phyloP scores from a whole-genome alignment of 2,329 filamentous ascomycete species.

The Talaromyces atroroseus region DNA sequence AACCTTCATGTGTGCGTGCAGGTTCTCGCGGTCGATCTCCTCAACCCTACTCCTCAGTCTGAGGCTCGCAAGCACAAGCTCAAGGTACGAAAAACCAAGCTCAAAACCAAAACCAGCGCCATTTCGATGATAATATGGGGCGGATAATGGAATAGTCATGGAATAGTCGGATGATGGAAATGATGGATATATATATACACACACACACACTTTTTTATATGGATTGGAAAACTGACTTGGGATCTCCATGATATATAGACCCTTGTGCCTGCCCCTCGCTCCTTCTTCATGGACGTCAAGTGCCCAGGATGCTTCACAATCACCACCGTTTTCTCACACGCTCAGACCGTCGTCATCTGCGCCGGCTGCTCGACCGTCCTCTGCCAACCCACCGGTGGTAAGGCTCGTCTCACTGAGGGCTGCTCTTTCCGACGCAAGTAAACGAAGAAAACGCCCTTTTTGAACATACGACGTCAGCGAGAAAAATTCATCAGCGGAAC shows the following conservation, averaged over 20 bases:
- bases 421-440: slow-evolving; percentile 99
- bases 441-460: neutral
- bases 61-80: slow-evolving; percentile 99
- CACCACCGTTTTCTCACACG: slow-evolving; percentile 99
- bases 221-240: neutral
- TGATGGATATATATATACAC: no score
- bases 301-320: slow-evolving; percentile 99
- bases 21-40: slow-evolving; percentile 99
- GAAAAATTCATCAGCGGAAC: neutral
- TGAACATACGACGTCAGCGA: neutral
- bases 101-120: no score
- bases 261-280: slow-evolving; percentile 91
- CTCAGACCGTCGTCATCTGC: slow-evolving; percentile 99
- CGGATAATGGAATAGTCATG: neutral
- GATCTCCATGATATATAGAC: slow-evolving; percentile 57
- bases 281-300: slow-evolving; percentile 99
- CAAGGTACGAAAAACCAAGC: slow-evolving; percentile 64
- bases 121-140: neutral
- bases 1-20: slow-evolving; percentile 37
- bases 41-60: slow-evolving; percentile 96
- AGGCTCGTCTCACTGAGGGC: slow-evolving; percentile 97
- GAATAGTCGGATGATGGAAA: neutral
- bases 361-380: slow-evolving; percentile 98
- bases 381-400: slow-evolving; percentile 98
- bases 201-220: no score